phyloP scores from a whole-genome alignment of 1,284 basidiomycete genomes.

The Agaricales sp. region DNA sequence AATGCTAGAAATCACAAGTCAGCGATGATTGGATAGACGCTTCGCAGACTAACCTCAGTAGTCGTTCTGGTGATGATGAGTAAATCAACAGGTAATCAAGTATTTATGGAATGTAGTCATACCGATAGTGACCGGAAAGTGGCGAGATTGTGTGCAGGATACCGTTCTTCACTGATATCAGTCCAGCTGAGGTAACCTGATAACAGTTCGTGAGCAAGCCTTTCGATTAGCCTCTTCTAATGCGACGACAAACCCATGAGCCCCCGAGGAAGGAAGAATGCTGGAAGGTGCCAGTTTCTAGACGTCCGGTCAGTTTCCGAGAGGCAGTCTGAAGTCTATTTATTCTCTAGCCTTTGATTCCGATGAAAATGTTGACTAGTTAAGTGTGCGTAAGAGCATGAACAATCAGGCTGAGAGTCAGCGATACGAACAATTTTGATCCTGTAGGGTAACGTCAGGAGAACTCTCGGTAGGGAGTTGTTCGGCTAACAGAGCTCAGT shows the following conservation, averaged over 20 bases:
- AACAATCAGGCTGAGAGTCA: neutral
- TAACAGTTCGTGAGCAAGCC: neutral
- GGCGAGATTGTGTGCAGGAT: slow-evolving; percentile 56
- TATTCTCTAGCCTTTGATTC: slow-evolving; percentile 45
- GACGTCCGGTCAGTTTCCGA: neutral
- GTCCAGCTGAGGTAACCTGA: slow-evolving; percentile 50
- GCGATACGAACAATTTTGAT: slow-evolving; percentile 34
- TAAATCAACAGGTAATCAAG: slow-evolving; percentile 3
- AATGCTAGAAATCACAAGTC: slow-evolving; percentile 33
- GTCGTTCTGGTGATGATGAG: slow-evolving; percentile 29
- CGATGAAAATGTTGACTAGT: slow-evolving; percentile 59
- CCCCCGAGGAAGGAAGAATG: slow-evolving; percentile 60
- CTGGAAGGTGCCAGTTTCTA: slow-evolving; percentile 52
- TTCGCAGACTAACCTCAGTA: slow-evolving; percentile 27
- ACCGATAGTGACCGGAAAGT: slow-evolving; percentile 60
- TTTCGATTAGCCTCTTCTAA: neutral
- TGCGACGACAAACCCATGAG: slow-evolving; percentile 12
- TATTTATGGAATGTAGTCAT: slow-evolving; percentile 13
- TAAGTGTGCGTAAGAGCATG: neutral
- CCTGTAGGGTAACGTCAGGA: too few species aligned
- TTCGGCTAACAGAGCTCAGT: neutral
- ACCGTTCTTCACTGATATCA: slow-evolving; percentile 60
- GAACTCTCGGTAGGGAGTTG: neutral
- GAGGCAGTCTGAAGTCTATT: neutral
- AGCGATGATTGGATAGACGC: neutral